Conservation (phyloP, 495 filamentous ascomycete species). For the Hyaloscypha finlandica region DNA sequence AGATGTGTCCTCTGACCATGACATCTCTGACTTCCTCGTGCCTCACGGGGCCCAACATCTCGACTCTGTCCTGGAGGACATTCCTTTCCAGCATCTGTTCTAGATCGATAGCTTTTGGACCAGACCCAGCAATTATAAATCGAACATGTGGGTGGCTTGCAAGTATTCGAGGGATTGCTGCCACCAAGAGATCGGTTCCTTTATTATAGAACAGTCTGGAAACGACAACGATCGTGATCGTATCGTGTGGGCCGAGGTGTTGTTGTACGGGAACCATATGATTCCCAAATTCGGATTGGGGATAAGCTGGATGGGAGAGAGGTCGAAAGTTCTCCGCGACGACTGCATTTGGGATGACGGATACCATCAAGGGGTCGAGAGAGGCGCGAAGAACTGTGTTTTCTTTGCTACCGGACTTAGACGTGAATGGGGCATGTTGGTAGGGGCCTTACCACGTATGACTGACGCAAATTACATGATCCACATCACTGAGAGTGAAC, state of each 20-base stretch:
- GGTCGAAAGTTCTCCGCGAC: conserved; percentile 95
- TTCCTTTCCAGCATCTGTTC: conserved; percentile 97
- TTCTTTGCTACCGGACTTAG: conserved; percentile 70
- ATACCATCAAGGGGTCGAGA: conserved; percentile 94
- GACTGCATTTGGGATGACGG: conserved; percentile 95
- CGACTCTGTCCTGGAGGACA: conserved; percentile 91
- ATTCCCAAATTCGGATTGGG: conserved; percentile 29
- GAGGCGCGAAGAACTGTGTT: conserved; percentile 96
- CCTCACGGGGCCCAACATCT: conserved; percentile 85
- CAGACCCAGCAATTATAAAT: conserved; percentile 94
- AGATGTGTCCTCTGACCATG: conserved; percentile 97
- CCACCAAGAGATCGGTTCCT: conserved; percentile 91
- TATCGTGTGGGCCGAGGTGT: conserved; percentile 74
- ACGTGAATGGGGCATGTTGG: neutral
- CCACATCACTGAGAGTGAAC: conserved; percentile 93
- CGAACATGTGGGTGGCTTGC: conserved; percentile 87
- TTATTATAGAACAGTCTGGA: conserved; percentile 99
- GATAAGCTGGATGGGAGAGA: conserved; percentile 43
- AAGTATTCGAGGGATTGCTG: conserved; percentile 89
- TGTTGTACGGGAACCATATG: conserved; percentile 37
- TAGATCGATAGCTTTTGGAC: conserved; percentile 94
- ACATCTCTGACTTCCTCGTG: conserved; percentile 97
- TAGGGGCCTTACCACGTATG: conserved; percentile 76
- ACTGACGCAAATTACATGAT: conserved; percentile 96
- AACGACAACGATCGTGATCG: conserved; percentile 94